A percentile compares a stretch with the other conserved stretches of the same genome.
Evolutionary conservation across 805 yeast species (phyloP).

Genomic region (Metschnikowia colocasiae): DNA sequence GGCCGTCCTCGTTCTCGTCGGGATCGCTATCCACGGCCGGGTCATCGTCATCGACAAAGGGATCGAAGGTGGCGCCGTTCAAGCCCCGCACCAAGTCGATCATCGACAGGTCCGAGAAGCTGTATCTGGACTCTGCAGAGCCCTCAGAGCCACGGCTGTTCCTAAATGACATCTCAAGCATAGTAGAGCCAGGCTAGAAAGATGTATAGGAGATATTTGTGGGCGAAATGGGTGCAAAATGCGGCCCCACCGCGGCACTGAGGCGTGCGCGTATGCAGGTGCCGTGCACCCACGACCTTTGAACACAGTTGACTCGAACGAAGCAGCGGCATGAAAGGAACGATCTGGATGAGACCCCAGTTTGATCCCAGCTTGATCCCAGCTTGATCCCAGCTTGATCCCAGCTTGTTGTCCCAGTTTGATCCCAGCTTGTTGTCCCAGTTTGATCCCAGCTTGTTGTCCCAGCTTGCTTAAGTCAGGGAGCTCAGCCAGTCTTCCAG

Average conservation of each 20-base stretch:
- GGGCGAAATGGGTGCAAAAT: conserved; percentile 9
- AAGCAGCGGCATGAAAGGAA: too few species aligned
- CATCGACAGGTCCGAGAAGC: conserved; percentile 15
- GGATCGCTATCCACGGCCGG: background rate
- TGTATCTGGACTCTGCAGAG: conserved; percentile 5
- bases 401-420: too few species aligned
- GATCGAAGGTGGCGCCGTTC: conserved; percentile 7
- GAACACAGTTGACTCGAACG: too few species aligned
- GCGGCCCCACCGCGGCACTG: background rate
- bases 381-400: too few species aligned
- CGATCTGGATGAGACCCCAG: too few species aligned
- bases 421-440: too few species aligned
- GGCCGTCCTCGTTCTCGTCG: background rate
- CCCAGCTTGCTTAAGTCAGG: too few species aligned
- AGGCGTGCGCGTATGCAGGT: background rate
- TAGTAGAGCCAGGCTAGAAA: background rate
- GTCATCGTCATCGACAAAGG: background rate
- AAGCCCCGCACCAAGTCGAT: conserved; percentile 15
- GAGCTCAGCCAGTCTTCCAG: too few species aligned
- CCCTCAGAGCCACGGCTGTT: conserved; percentile 2
- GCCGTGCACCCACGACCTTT: background rate
- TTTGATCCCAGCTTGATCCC: too few species aligned
- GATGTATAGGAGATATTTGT: background rate
- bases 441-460: too few species aligned
- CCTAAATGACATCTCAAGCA: background rate